Percentiles rank a stretch among this genome's conserved stretches.
These are phyloP conservation scores for Monosporozyma aquatica DNA, from an alignment of 805 yeast species.

Conservation along the genomic window DNA sequence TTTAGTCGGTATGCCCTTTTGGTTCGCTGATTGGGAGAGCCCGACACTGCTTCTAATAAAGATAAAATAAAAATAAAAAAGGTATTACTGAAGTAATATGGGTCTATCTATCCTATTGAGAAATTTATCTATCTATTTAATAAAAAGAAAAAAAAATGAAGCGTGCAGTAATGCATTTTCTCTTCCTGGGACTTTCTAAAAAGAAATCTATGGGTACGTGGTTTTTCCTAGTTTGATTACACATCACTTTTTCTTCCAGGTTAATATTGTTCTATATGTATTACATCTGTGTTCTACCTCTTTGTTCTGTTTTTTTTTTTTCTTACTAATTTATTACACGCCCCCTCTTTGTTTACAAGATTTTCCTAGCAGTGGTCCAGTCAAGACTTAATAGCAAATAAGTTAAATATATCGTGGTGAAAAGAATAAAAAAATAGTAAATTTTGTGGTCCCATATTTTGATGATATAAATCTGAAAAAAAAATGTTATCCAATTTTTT, in stretches of 20 bases:
- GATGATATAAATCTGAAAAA: neutral
- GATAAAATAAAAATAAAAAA: neutral
- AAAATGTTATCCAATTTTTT: too few species aligned
- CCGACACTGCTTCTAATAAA: conserved; percentile 11
- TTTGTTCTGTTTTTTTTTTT: neutral
- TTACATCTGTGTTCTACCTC: neutral
- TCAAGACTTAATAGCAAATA: neutral
- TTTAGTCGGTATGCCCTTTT: conserved; percentile 12
- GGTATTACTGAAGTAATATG: too few species aligned
- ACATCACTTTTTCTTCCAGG: too few species aligned
- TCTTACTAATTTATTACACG: too few species aligned
- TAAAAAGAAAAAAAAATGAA: neutral
- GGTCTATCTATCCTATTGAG: too few species aligned
- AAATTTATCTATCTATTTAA: neutral
- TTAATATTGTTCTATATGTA: neutral
- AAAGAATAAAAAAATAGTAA: too few species aligned
- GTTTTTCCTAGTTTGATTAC: too few species aligned
- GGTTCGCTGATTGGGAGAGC: conserved; percentile 4
- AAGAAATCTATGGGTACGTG: neutral
- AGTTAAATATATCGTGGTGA: too few species aligned
- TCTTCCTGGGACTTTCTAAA: conserved; percentile 9
- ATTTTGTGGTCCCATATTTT: neutral
- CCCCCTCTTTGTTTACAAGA: too few species aligned
- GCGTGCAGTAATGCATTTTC: conserved; percentile 14
- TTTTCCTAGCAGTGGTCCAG: too few species aligned